A percentile compares a stretch with the other conserved stretches of the same genome.
phyloP scores from a whole-genome alignment of 352 stramenopile genomes.

The Phytophthora rubi region DNA sequence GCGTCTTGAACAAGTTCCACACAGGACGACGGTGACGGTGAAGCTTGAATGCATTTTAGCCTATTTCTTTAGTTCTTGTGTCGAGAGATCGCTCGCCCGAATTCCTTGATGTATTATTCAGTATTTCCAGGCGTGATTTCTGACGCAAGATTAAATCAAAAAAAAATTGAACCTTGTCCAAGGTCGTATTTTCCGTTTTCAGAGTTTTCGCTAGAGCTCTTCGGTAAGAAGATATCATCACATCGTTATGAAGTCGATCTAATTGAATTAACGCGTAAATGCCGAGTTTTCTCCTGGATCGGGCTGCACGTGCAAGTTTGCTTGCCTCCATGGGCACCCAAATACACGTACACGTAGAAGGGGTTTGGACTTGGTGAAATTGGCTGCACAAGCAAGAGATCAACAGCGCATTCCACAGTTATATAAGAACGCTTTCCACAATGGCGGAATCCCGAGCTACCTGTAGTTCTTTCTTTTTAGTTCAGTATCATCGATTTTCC shows the following conservation, averaged over 20 bases:
- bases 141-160: not conserved
- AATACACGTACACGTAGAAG: too few species aligned
- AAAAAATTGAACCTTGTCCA: conserved; percentile 17
- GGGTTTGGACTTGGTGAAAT: too few species aligned
- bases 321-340: conserved; percentile 23
- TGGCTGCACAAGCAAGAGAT: too few species aligned
- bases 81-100: too few species aligned
- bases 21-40: conserved; percentile 26
- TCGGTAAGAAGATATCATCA: not conserved
- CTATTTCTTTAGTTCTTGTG: too few species aligned
- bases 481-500: too few species aligned
- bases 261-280: not conserved
- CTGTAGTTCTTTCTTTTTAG: too few species aligned
- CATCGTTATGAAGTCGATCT: not conserved
- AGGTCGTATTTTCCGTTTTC: conserved; percentile 40
- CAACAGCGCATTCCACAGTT: too few species aligned
- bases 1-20: conserved; percentile 41
- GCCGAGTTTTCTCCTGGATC: conserved; percentile 9
- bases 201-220: conserved; percentile 7
- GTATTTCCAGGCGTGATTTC: not conserved
- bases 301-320: conserved; percentile 43
- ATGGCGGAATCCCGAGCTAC: too few species aligned
- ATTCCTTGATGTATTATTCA: too few species aligned
- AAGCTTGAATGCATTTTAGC: not conserved
- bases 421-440: too few species aligned